Conservation (phyloP, 192 early-diverging fungal species). For the Allomyces javanicus region DNA sequence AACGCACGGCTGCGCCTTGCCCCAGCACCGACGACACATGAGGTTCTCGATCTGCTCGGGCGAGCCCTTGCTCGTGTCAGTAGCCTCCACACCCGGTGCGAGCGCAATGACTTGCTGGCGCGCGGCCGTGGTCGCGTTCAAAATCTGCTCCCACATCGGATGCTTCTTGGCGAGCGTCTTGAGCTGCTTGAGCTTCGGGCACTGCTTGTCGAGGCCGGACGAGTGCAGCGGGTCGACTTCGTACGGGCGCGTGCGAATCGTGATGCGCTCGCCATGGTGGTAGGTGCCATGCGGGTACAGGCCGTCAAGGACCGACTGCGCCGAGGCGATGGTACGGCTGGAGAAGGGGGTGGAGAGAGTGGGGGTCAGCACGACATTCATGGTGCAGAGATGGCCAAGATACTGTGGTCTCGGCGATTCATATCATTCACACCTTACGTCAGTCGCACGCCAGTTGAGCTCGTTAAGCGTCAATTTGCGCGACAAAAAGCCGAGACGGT, state of each 20-base stretch:
- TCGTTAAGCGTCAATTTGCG: neutral
- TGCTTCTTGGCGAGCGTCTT: neutral
- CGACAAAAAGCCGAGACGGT: neutral
- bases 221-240: neutral
- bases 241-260: no score
- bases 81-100: neutral
- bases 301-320: no score
- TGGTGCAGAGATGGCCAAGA: no score
- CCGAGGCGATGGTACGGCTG: no score
- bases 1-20: neutral
- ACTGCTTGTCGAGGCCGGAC: neutral
- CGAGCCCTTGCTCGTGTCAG: neutral
- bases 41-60: neutral
- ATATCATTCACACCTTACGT: neutral
- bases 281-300: no score
- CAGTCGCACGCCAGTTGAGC: neutral
- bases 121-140: neutral
- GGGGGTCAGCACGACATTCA: no score
- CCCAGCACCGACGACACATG: neutral
- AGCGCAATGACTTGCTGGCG: neutral
- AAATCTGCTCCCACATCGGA: neutral
- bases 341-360: no score
- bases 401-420: no score
- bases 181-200: neutral
- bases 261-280: no score